Conservation (phyloP, 108 stramenopile genomes). For the Cylindrotheca closterium region DNA sequence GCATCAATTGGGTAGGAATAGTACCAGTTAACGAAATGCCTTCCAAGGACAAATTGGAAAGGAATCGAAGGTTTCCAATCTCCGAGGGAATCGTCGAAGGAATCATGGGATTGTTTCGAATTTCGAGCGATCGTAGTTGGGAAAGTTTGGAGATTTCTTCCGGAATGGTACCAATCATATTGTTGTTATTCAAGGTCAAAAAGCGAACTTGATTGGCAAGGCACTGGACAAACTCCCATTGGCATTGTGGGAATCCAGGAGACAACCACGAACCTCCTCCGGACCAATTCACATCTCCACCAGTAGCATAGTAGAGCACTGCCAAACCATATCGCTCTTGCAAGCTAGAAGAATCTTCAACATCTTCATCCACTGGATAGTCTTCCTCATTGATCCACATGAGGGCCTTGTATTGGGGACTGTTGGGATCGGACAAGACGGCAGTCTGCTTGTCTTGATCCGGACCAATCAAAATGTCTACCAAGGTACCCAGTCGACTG, state of each 20-base stretch:
- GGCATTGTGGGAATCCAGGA: not conserved
- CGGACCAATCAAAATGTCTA: too few relatives aligned
- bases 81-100: conserved; percentile 16
- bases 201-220: not conserved
- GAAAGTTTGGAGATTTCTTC: conserved; percentile 16
- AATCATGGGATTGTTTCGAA: conserved; percentile 3
- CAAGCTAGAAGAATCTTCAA: not conserved
- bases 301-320: conserved; percentile 43
- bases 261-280: conserved; percentile 16
- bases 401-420: not conserved
- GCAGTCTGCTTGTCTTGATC: too few relatives aligned
- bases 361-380: not conserved
- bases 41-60: conserved; percentile 3
- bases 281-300: conserved; percentile 23
- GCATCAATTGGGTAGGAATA: conserved; percentile 25
- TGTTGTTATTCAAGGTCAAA: conserved; percentile 4
- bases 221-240: conserved; percentile 18
- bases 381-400: not conserved
- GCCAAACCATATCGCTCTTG: conserved; percentile 41
- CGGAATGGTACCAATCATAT: conserved; percentile 15
- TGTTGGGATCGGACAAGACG: too few relatives aligned
- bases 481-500: too few relatives aligned
- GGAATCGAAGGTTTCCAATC: conserved; percentile 1
- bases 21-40: conserved; percentile 25
- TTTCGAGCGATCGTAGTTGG: not conserved